These are phyloP conservation scores for Mrakia blollopis DNA, from an alignment of 768 basidiomycete species.

Conservation along the genomic window DNA sequence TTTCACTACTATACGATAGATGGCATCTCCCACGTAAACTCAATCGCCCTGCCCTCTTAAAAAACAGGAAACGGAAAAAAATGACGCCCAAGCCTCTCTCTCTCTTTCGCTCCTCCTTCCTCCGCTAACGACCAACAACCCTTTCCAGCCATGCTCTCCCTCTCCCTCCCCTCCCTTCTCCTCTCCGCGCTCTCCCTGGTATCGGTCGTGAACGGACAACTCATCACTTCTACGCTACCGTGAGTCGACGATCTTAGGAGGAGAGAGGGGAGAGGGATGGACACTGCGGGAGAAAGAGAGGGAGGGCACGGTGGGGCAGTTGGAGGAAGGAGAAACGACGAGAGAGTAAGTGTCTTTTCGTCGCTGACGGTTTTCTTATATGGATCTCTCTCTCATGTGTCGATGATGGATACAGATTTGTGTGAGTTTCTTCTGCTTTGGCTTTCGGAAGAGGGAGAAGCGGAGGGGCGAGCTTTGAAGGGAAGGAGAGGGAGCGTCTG, in stretches of 20 bases:
- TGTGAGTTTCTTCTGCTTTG: not conserved
- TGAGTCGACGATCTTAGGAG: not conserved
- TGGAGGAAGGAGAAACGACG: not conserved
- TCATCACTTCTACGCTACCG: slow-evolving; percentile 16
- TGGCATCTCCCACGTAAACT: not conserved
- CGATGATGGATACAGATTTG: not conserved
- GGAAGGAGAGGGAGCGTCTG: no score
- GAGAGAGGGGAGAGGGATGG: no score
- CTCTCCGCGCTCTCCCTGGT: not conserved
- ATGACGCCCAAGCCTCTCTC: not conserved
- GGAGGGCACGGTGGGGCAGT: not conserved
- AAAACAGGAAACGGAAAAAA: not conserved
- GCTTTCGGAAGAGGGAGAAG: not conserved
- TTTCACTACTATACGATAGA: not conserved
- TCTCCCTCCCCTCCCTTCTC: not conserved
- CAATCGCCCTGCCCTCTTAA: not conserved
- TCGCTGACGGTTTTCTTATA: no score
- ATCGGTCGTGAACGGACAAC: not conserved
- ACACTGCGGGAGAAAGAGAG: not conserved
- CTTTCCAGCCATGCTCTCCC: slow-evolving; percentile 3
- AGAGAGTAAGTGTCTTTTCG: not conserved
- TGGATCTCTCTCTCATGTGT: not conserved
- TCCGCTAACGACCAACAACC: not conserved
- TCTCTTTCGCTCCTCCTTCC: not conserved
- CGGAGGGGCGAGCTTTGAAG: not conserved